Evolutionary conservation across 2,329 filamentous ascomycete species (phyloP).

Genomic region (Parasarocladium wereldwijsianum): DNA sequence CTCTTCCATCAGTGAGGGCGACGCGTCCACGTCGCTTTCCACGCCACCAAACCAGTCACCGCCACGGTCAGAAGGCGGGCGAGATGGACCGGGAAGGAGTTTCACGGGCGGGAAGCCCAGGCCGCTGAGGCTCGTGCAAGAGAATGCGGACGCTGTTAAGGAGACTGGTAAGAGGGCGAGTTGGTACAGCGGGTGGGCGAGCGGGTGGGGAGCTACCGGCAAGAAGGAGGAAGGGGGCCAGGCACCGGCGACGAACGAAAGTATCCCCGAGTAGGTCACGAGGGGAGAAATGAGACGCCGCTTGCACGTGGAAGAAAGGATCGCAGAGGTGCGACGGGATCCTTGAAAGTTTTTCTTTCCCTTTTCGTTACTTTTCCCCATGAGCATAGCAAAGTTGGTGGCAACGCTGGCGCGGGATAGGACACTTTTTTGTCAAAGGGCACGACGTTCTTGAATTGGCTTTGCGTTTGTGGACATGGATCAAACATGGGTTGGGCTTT

Average conservation of each 20-base stretch:
- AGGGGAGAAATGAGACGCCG: no score
- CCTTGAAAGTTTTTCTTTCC: no score
- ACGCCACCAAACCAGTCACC: conserved; percentile 38
- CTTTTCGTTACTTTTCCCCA: no score
- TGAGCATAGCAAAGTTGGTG: no score
- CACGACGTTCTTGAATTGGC: no score
- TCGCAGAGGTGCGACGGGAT: no score
- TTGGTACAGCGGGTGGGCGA: conserved; percentile 45
- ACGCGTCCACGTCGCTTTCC: conserved; percentile 12
- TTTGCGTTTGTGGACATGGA: no score
- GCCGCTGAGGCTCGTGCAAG: conserved; percentile 75
- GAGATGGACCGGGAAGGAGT: conserved; percentile 40
- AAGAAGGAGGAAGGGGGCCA: conserved; percentile 32
- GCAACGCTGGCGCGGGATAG: no score
- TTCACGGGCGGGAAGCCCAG: conserved; percentile 59
- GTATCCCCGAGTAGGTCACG: conserved; percentile 19
- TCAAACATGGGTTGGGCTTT: no score
- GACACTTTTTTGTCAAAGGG: no score
- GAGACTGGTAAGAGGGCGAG: conserved; percentile 42
- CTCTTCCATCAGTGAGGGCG: conserved; percentile 37
- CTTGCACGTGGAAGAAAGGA: no score
- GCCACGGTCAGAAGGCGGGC: conserved; percentile 27
- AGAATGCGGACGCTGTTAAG: conserved; percentile 39
- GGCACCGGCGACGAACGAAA: conserved; percentile 11
- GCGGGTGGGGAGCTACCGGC: conserved; percentile 24